These are phyloP conservation scores for Halophytophthora polymorphica DNA, from an alignment of 352 stramenopile species.

Conservation along the genomic window DNA sequence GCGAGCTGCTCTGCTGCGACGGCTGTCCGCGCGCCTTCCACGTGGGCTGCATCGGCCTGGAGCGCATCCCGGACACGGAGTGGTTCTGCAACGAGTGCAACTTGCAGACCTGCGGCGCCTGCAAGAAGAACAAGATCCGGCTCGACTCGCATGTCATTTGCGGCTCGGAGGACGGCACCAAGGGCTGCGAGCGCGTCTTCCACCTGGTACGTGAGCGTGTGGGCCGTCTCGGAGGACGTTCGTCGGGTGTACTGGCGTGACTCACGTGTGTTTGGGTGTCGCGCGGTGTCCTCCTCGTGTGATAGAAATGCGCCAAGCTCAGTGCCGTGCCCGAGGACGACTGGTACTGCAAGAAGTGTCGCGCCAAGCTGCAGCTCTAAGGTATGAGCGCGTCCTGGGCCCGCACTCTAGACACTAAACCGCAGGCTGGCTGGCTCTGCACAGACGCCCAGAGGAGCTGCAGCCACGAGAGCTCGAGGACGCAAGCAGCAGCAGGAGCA, in stretches of 20 bases:
- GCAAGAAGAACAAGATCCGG: conserved; percentile 86
- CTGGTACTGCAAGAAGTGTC: conserved; percentile 87
- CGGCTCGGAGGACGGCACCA: conserved; percentile 82
- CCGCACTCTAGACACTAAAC: conserved; percentile 13
- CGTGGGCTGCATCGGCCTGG: conserved; percentile 74
- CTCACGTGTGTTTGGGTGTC: conserved; percentile 5
- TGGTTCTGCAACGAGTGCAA: conserved; percentile 90
- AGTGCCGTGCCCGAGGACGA: conserved; percentile 75
- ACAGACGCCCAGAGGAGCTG: too few species aligned
- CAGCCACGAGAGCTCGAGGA: too few species aligned
- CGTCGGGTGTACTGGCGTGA: not conserved
- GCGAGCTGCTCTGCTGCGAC: conserved; percentile 89
- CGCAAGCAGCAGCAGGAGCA: not conserved
- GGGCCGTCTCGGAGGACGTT: too few species aligned
- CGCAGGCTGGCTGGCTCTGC: not conserved
- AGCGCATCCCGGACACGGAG: conserved; percentile 63
- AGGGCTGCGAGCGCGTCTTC: conserved; percentile 85
- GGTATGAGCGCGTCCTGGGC: conserved; percentile 10
- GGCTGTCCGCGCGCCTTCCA: conserved; percentile 92
- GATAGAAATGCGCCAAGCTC: conserved; percentile 84
- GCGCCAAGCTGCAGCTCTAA: conserved; percentile 36
- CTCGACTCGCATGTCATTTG: conserved; percentile 90
- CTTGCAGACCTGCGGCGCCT: conserved; percentile 70
- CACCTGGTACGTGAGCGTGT: conserved; percentile 58
- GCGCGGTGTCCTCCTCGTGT: conserved; percentile 5